Base-by-base conservation (phyloP, 2,329 filamentous ascomycete species). In the Graphium sp. region DNA sequence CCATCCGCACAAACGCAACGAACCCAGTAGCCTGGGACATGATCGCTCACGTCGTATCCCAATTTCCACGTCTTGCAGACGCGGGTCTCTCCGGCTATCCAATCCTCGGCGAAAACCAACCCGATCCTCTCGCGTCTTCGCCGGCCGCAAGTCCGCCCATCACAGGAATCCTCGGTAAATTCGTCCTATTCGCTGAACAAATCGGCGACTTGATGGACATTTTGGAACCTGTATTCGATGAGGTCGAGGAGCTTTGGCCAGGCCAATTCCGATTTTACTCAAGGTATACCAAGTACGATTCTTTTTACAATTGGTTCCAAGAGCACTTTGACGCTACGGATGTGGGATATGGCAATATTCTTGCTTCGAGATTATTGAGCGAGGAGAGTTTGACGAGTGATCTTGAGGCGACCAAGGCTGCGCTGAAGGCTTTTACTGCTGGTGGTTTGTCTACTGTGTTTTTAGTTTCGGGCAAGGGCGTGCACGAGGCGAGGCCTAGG, bases 31-130 rank as follows among this genome's bases (percentile, higher is more conserved):
- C n/a, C n/a, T n/a, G n/a, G n/a, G n/a, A n/a, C n/a, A n/a, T n/a
- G n/a, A n/a, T n/a, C n/a, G 35, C 53, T 6, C 44, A 53, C 1
- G 41, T 48, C 16, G 43, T 69, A 4, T 52, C 53, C 0, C 44
- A 50, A 7, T 51, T 65, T 6, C 62, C 66, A 0, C 38, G 45
- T 0, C 47, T 72, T 0, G 55, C 54, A 6, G 58, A 62, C 13
- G 53, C 55, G 0, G 67, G 67, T 5, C 49, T 69, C 6, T 62
- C 61, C 9, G 58, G 58, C 2, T 66, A 63, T 38, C 55, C 56
- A 17, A 41, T 41, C 15, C 43, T 70, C 17, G 46, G 47, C 1
- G 31, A 30, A 1, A 30, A 35, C 11, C 46, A 50, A 1, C 46
- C 47, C n/a, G n/a, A n/a, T n/a, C n/a, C 28, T n/a, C n/a, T n/a